Conservation (phyloP, 2,329 filamentous ascomycete genomes). For the Byssochlamys sp. region DNA sequence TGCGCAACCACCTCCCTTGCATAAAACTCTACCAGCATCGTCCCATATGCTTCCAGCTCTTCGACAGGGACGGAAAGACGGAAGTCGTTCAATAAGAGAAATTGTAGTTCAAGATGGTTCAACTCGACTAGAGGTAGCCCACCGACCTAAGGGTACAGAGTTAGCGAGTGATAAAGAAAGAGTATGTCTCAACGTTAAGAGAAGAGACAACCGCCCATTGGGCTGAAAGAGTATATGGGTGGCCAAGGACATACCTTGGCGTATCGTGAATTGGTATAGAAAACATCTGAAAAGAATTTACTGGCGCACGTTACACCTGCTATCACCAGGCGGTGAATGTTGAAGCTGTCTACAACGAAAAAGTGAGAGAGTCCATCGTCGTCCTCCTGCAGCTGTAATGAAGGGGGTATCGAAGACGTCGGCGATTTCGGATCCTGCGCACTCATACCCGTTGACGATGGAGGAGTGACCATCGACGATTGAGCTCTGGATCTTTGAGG, state of each 20-base stretch:
- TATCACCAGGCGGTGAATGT: constrained; percentile 93
- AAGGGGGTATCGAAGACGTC: constrained; percentile 23
- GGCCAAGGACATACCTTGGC: constrained; percentile 63
- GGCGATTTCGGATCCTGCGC: constrained; percentile 26
- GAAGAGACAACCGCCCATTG: too few relatives aligned
- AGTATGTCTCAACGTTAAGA: too few relatives aligned
- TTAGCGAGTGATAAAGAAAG: constrained; percentile 9
- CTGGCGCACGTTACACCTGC: constrained; percentile 94
- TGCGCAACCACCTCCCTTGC: constrained; percentile 75
- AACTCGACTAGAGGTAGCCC: constrained; percentile 83
- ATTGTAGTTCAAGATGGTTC: constrained; percentile 93
- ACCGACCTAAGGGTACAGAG: constrained; percentile 58
- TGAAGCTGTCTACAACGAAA: constrained; percentile 97
- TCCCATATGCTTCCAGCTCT: constrained; percentile 92
- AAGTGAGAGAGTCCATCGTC: constrained; percentile 55
- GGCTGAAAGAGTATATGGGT: constrained; percentile 1
- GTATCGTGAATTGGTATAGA: constrained; percentile 98
- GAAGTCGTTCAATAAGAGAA: constrained; percentile 91
- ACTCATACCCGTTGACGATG: constrained; percentile 23
- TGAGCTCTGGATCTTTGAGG: constrained; percentile 8
- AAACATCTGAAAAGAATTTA: constrained; percentile 98
- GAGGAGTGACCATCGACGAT: constrained; percentile 28
- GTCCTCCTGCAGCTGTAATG: constrained; percentile 28
- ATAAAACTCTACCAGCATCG: constrained; percentile 97
- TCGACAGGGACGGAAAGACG: constrained; percentile 85